A percentile compares a stretch with the other conserved stretches of the same genome.
phyloP scores from a whole-genome alignment of 768 basidiomycete genomes.

The Trametes coccinea region DNA sequence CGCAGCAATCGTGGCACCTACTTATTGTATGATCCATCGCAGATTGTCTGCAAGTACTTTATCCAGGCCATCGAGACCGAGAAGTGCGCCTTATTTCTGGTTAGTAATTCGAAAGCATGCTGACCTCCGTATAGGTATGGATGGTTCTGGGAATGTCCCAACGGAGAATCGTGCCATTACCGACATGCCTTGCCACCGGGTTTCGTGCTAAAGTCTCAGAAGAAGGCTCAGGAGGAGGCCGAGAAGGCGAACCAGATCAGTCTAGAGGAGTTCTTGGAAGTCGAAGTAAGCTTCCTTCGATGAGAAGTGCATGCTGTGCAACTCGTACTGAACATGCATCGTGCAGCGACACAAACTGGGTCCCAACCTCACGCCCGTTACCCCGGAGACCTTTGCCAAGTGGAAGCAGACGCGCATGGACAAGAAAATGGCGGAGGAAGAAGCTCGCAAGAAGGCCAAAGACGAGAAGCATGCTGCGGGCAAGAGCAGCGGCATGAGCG shows the following conservation, averaged over 20 bases:
- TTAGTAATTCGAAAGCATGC: background rate
- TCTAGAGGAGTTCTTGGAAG: slow-evolving; percentile 95
- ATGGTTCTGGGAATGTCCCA: slow-evolving; percentile 97
- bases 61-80: slow-evolving; percentile 93
- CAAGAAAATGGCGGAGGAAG: slow-evolving; percentile 91
- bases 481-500: slow-evolving; percentile 92
- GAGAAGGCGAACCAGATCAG: slow-evolving; percentile 88
- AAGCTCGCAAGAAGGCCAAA: slow-evolving; percentile 80
- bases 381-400: slow-evolving; percentile 82
- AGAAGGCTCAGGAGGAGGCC: slow-evolving; percentile 87
- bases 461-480: slow-evolving; percentile 80
- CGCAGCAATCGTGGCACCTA: background rate
- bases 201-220: slow-evolving; percentile 92
- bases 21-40: background rate
- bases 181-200: slow-evolving; percentile 95
- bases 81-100: slow-evolving; percentile 49
- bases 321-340: no score
- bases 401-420: slow-evolving; percentile 97
- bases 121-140: slow-evolving; percentile 54
- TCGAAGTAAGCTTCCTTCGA: slow-evolving; percentile 66
- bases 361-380: slow-evolving; percentile 87
- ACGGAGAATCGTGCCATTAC: slow-evolving; percentile 88
- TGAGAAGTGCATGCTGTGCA: background rate
- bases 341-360: slow-evolving; percentile 91
- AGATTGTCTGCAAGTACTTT: slow-evolving; percentile 99